These are phyloP conservation scores for Magnaporthales sp. DNA, from an alignment of 2,329 filamentous ascomycete genomes.

Conservation along the genomic window DNA sequence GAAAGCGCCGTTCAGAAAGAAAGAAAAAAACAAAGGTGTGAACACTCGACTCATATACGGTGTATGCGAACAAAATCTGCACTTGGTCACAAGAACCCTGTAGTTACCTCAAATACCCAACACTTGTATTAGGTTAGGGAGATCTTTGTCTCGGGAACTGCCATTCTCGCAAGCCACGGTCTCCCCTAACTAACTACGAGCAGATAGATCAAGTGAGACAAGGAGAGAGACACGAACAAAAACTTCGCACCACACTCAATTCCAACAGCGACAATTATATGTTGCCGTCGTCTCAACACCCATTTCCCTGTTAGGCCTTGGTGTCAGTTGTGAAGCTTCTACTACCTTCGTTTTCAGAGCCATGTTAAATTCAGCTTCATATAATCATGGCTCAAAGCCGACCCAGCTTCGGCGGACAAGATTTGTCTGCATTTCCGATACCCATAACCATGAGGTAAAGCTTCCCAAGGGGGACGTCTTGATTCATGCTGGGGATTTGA, in stretches of 20 bases:
- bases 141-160: neutral
- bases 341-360: neutral
- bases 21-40: neutral
- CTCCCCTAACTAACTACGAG: neutral
- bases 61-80: too few species aligned
- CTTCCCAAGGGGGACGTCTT: conserved; percentile 66
- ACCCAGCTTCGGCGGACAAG: conserved; percentile 42
- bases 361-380: neutral
- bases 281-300: neutral
- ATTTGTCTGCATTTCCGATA: conserved; percentile 70
- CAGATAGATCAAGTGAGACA: neutral
- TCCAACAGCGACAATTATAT: neutral
- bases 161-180: neutral
- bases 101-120: neutral
- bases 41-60: neutral
- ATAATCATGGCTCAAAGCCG: neutral
- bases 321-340: neutral
- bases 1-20: neutral
- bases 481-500: conserved; percentile 69
- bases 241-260: neutral
- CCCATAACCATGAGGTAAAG: conserved; percentile 57
- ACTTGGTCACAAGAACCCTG: neutral
- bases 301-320: neutral
- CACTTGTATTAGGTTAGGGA: neutral
- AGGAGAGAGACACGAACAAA: neutral